Conservation (phyloP, 805 yeast genomes). For the Sugiyamaella mastotermitis region DNA sequence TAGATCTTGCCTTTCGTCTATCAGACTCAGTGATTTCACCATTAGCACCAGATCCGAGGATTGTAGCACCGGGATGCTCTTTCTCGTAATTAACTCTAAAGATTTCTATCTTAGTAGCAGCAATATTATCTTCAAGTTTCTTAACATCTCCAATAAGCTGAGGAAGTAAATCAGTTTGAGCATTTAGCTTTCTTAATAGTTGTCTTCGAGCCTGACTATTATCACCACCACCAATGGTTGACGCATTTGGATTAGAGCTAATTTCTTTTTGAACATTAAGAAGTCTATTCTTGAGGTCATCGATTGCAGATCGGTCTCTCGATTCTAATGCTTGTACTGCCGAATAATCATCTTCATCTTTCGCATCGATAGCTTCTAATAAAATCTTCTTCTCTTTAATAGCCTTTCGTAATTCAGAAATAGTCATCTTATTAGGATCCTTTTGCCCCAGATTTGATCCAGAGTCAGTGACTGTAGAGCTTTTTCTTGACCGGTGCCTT, state of each 20-base stretch:
- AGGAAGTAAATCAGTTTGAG: constrained; percentile 69
- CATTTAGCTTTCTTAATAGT: constrained; percentile 52
- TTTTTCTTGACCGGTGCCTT: constrained; percentile 47
- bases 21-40: constrained; percentile 84
- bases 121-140: constrained; percentile 60
- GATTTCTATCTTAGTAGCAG: constrained; percentile 57
- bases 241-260: constrained; percentile 19
- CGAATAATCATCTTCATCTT: constrained; percentile 37
- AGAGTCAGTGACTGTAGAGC: constrained; percentile 5
- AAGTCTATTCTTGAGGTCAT: constrained; percentile 57
- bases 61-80: constrained; percentile 64
- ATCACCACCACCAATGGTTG: constrained; percentile 25
- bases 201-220: constrained; percentile 42
- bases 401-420: constrained; percentile 54
- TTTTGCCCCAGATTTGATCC: too few relatives aligned
- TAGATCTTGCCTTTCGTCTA: constrained; percentile 69
- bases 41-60: constrained; percentile 78
- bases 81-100: constrained; percentile 49
- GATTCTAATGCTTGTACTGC: constrained; percentile 33
- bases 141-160: constrained; percentile 57
- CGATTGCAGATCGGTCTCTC: constrained; percentile 50
- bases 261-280: constrained; percentile 36
- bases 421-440: constrained; percentile 23
- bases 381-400: constrained; percentile 68
- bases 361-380: constrained; percentile 64